Evolutionary conservation across 371 early-diverging fungal genomes (phyloP).

Genomic region (Actinomucor elegans): DNA sequence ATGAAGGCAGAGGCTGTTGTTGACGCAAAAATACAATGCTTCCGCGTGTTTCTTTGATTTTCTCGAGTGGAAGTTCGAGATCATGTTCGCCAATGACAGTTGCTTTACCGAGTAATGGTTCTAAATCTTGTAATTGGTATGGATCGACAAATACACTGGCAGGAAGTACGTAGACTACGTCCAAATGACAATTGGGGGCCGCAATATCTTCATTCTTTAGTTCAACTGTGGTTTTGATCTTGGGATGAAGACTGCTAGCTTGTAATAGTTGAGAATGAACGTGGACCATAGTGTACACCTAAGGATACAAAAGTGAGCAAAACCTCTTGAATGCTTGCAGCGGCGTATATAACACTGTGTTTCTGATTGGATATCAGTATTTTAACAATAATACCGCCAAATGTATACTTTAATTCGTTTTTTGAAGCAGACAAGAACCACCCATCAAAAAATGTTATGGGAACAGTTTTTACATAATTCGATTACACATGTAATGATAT

Average conservation of each 20-base stretch:
- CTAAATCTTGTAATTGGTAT: slow-evolving; percentile 33
- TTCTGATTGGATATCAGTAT: too few species aligned
- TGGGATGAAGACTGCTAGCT: slow-evolving; percentile 38
- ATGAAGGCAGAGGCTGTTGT: neutral
- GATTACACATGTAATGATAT: too few species aligned
- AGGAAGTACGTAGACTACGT: slow-evolving; percentile 40
- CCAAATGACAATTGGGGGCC: slow-evolving; percentile 21
- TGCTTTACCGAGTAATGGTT: slow-evolving; percentile 4
- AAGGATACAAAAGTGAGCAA: too few species aligned
- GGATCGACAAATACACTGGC: slow-evolving; percentile 51
- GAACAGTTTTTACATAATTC: too few species aligned
- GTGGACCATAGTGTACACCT: too few species aligned
- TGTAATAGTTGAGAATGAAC: slow-evolving; percentile 17
- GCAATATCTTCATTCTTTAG: neutral
- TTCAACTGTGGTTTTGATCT: slow-evolving; percentile 25
- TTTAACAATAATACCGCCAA: too few species aligned
- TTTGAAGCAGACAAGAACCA: too few species aligned
- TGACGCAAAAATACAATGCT: slow-evolving; percentile 40
- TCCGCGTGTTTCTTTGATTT: slow-evolving; percentile 36
- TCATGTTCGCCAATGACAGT: slow-evolving; percentile 46
- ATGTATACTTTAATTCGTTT: too few species aligned
- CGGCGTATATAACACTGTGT: too few species aligned
- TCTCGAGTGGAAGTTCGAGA: slow-evolving; percentile 44
- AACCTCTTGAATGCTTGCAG: too few species aligned
- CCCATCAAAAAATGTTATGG: too few species aligned